Conservation (phyloP, 2,329 filamentous ascomycete species). For the Cadophora sp. region DNA sequence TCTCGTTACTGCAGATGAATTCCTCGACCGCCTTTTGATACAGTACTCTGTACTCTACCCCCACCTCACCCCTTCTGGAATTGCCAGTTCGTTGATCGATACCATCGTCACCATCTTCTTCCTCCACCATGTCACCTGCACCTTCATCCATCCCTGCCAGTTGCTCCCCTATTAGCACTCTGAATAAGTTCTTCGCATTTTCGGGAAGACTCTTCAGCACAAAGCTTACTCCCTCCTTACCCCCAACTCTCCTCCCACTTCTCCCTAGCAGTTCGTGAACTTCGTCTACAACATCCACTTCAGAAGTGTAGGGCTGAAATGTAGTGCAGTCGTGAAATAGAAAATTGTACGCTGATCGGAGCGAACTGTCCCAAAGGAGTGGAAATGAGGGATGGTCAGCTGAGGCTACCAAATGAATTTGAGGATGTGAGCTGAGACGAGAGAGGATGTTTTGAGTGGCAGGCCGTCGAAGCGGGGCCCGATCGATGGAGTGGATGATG, state of each 20-base stretch:
- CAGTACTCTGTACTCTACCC: conserved; percentile 87
- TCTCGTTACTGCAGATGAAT: conserved; percentile 95
- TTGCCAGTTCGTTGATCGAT: conserved; percentile 42
- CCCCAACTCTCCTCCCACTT: conserved; percentile 79
- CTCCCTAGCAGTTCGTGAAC: conserved; percentile 87
- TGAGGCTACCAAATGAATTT: conserved; percentile 77
- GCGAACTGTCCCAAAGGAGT: conserved; percentile 85
- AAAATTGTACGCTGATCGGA: conserved; percentile 85
- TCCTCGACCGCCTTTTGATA: conserved; percentile 97
- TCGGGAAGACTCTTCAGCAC: conserved; percentile 90
- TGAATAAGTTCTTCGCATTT: conserved; percentile 88
- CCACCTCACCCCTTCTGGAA: conserved; percentile 51
- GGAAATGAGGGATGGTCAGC: conserved; percentile 89
- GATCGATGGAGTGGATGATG: conserved; percentile 87
- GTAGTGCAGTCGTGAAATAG: conserved; percentile 95
- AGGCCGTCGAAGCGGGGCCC: conserved; percentile 74
- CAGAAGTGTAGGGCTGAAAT: conserved; percentile 75
- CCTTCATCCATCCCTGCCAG: conserved; percentile 69
- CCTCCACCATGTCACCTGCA: conserved; percentile 56
- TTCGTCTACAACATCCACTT: conserved; percentile 86
- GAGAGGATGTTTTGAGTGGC: conserved; percentile 76
- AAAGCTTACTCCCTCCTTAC: conserved; percentile 89
- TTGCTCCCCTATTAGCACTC: conserved; percentile 84
- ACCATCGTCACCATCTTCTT: conserved; percentile 57
- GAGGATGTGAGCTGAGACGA: conserved; percentile 75